phyloP scores from a whole-genome alignment of 768 basidiomycete genomes.

The Stropharia rugosoannulata region DNA sequence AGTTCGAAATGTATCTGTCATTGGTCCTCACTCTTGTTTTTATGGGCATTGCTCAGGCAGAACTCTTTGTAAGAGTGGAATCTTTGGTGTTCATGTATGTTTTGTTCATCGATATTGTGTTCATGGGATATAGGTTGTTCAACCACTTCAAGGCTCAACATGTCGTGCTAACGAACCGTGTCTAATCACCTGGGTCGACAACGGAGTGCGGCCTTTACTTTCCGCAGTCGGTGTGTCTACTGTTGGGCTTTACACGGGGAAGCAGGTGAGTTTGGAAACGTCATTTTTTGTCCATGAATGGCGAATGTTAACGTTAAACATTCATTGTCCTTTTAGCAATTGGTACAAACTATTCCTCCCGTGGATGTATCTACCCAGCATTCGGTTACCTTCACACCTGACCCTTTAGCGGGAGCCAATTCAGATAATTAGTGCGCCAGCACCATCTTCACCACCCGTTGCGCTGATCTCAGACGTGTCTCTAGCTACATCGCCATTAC shows the following conservation, averaged over 20 bases:
- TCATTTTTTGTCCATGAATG: background rate
- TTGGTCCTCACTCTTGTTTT: constrained; percentile 17
- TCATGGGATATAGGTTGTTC: constrained; percentile 16
- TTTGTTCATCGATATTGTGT: background rate
- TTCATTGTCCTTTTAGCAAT: constrained; percentile 33
- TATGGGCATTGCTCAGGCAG: constrained; percentile 29
- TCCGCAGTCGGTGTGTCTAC: constrained; percentile 47
- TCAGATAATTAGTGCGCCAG: constrained; percentile 55
- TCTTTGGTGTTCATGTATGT: background rate
- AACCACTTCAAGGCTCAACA: constrained; percentile 38
- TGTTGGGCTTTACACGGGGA: constrained; percentile 59
- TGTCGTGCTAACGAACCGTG: constrained; percentile 58
- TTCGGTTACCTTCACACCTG: constrained; percentile 61
- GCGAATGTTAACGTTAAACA: constrained; percentile 1
- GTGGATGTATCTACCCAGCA: constrained; percentile 48
- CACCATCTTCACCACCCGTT: background rate
- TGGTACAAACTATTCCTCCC: constrained; percentile 56
- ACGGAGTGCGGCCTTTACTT: constrained; percentile 53
- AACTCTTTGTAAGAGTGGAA: constrained; percentile 36
- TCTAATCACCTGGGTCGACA: constrained; percentile 60
- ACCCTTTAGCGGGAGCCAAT: constrained; percentile 53
- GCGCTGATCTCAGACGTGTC: constrained; percentile 4
- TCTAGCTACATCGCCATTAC: constrained; percentile 63
- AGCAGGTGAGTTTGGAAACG: constrained; percentile 39
- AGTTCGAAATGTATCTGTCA: constrained; percentile 4